These are phyloP conservation scores for Clitoria ternatea DNA, from an alignment of 306 rosid genomes.

Conservation along the genomic window DNA sequence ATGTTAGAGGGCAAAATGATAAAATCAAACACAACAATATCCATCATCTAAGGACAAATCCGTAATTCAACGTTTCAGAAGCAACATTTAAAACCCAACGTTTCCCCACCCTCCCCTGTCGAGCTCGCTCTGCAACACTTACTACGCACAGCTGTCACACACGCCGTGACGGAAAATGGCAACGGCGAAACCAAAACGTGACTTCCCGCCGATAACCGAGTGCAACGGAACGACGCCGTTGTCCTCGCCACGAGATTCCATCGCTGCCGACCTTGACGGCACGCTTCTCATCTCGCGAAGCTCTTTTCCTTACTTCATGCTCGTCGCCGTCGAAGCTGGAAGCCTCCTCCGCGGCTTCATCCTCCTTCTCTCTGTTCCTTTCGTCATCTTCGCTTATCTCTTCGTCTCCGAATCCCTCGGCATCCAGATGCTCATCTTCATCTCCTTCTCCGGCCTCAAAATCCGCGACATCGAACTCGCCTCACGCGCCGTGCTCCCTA, in stretches of 20 bases:
- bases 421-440: conserved; percentile 89
- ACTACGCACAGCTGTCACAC: conserved; percentile 9
- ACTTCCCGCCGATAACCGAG: conserved; percentile 51
- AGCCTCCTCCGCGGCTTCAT: conserved; percentile 84
- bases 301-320: conserved; percentile 94
- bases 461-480: conserved; percentile 90
- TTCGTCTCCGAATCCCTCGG: conserved; percentile 89
- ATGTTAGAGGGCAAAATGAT: background rate
- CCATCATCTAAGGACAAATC: background rate
- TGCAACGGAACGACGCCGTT: conserved; percentile 33
- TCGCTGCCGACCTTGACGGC: conserved; percentile 96
- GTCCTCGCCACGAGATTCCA: conserved; percentile 38
- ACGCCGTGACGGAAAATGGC: conserved; percentile 28
- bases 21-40: background rate
- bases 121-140: background rate
- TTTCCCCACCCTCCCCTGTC: background rate
- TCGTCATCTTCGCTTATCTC: conserved; percentile 69
- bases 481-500: conserved; percentile 85
- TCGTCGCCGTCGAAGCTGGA: conserved; percentile 92
- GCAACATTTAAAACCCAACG: conserved; percentile 48
- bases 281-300: conserved; percentile 74
- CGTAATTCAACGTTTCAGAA: conserved; percentile 17
- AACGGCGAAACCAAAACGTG: conserved; percentile 33
- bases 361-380: conserved; percentile 81
- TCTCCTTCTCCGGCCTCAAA: conserved; percentile 87